These are phyloP conservation scores for Purpureocillium takamizusanense DNA, from an alignment of 2,329 filamentous ascomycete species.

Conservation along the genomic window DNA sequence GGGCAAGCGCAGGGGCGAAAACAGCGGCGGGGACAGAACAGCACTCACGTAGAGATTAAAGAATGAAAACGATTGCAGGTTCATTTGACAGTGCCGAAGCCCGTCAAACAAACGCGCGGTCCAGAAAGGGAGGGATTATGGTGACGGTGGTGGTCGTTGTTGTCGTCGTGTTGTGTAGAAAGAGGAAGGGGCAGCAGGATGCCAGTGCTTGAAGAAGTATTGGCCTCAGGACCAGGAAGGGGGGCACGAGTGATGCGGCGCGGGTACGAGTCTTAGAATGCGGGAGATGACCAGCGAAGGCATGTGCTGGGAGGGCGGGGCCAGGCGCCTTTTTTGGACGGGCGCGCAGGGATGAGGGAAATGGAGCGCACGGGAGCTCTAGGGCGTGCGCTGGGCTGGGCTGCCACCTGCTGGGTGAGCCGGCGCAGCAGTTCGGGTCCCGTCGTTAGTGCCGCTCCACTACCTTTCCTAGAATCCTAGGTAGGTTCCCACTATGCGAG, in stretches of 20 bases:
- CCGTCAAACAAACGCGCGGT: constrained; percentile 86
- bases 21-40: not conserved
- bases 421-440: too few relatives aligned
- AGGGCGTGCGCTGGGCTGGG: not conserved
- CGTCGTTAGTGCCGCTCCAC: too few relatives aligned
- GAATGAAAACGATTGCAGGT: constrained; percentile 69
- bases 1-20: constrained; percentile 1
- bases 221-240: constrained; percentile 2
- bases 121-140: constrained; percentile 15
- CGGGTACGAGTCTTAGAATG: too few relatives aligned
- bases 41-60: constrained; percentile 54
- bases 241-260: not conserved
- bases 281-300: constrained; percentile 1
- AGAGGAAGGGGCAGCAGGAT: constrained; percentile 7
- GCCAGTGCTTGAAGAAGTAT: constrained; percentile 1
- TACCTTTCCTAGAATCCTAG: too few relatives aligned
- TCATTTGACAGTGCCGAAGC: constrained; percentile 87
- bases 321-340: constrained; percentile 1
- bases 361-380: not conserved
- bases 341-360: not conserved
- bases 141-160: constrained; percentile 3
- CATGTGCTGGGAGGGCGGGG: not conserved
- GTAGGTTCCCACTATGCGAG: too few relatives aligned
- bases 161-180: too few relatives aligned
- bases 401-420: not conserved